Base-by-base conservation (phyloP, 192 early-diverging fungal genomes). In the Anaeromyces robustus region DNA sequence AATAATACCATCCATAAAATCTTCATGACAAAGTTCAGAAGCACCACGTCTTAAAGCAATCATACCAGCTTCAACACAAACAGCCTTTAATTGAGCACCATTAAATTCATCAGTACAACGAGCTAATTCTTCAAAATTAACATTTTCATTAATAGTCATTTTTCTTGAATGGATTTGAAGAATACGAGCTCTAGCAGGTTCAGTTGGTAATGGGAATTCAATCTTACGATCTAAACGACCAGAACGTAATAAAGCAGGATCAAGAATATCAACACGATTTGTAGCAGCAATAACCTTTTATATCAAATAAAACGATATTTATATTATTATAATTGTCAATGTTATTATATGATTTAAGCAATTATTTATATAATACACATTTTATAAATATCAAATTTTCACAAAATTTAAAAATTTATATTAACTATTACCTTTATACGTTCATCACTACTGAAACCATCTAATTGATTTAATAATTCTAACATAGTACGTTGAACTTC, bases 401-500 rank as follows among this genome's bases (percentile, higher is more conserved):
- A 29, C 29, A 17, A 77, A n/a, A n/a, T n/a, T n/a, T n/a, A n/a
- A 29, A 81, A 52, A 77, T 32, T 22, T 52, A 3, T 52, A 3
- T 22, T 52, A 22, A 22, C 14, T 52, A 52, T n/a, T 81, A 98
- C 96, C 93, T 97, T 98, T 86, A 99, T 97, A 30, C 95, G 87
- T 79, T 99, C 95, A 83, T 98, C 95, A 82, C 92, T 94, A 81
- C 92, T 92, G 82, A 99, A 98, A 68, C 97, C 97, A 83, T 99
- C 97, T 81, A 99, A 88, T 87, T 99, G 96, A 86, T 97, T 98
- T 81, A 99, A 84, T 7, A 99, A 90, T 89, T 99, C 97, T 86
- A 99, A 88, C 97, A 99, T 98, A 28, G 97, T 99, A 84, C 97
- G 89, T 84, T 98, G 97, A 30, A 98, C 96, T 87, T 97, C 97